phyloP scores from a whole-genome alignment of 2,329 filamentous ascomycete genomes.

The Neonectria faginata region DNA sequence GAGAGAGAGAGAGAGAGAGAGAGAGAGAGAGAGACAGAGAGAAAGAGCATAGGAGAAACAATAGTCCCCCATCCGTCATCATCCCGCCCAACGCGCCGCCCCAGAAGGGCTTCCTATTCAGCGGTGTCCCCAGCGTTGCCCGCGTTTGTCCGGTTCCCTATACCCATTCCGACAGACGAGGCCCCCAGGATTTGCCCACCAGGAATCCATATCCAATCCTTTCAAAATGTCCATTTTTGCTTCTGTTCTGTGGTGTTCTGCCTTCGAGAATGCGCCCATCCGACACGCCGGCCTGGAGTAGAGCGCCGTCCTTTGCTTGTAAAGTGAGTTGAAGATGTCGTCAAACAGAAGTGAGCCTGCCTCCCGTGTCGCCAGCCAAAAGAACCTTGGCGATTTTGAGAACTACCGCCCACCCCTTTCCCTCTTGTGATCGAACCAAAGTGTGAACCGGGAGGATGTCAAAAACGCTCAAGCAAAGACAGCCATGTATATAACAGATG shows the following conservation, averaged over 20 bases:
- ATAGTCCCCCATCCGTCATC: not conserved
- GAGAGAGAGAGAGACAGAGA: conserved; percentile 1
- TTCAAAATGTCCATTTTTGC: conserved; percentile 31
- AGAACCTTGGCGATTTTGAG: conserved; percentile 19
- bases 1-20: conserved; percentile 9
- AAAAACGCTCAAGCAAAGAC: conserved; percentile 23
- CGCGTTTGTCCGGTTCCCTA: not conserved
- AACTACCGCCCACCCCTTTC: conserved; percentile 23
- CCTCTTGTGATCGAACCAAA: conserved; percentile 23
- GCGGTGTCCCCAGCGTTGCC: not conserved
- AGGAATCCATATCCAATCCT: conserved; percentile 33
- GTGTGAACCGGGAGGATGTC: conserved; percentile 27
- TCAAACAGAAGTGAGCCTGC: conserved; percentile 24
- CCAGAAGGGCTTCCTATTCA: not conserved
- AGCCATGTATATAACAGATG: conserved; percentile 43
- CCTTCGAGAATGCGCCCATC: conserved; percentile 35
- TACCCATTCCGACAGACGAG: conserved; percentile 5
- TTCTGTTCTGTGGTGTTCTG: conserved; percentile 33
- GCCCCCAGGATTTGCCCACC: conserved; percentile 8
- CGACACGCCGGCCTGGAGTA: conserved; percentile 25
- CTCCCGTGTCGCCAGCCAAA: conserved; percentile 20
- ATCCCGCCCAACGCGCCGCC: not conserved
- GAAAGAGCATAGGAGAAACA: not conserved
- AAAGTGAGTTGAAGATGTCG: conserved; percentile 23
- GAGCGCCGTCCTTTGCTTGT: conserved; percentile 26